A percentile compares a stretch with the other conserved stretches of the same genome.
These are phyloP conservation scores for Pseudoturritis turrita DNA, from an alignment of 345 rosid species.

Conservation along the genomic window DNA sequence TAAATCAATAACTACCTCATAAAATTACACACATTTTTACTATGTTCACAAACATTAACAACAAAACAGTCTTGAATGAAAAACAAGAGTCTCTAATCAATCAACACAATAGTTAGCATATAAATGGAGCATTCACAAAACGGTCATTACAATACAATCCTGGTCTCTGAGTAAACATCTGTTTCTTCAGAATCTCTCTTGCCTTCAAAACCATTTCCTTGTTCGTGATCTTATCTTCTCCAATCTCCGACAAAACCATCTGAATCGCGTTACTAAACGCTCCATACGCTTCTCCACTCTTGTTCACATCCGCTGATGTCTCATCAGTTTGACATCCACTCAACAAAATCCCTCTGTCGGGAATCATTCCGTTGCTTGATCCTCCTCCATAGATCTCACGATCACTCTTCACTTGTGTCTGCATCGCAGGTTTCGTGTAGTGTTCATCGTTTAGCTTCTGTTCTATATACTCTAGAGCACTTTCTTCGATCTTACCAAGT, in stretches of 20 bases:
- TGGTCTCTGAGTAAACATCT: slow-evolving; percentile 41
- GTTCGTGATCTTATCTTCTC: slow-evolving; percentile 1
- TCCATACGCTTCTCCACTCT: slow-evolving; percentile 18
- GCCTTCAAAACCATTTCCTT: slow-evolving; percentile 29
- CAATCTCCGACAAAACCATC: slow-evolving; percentile 18
- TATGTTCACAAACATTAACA: neutral
- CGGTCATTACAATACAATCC: slow-evolving; percentile 43
- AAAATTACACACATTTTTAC: neutral
- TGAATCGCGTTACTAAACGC: slow-evolving; percentile 17
- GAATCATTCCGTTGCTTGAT: slow-evolving; percentile 24
- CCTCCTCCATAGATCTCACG: neutral
- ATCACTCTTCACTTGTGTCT: neutral
- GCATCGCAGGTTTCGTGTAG: neutral
- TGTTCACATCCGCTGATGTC: slow-evolving; percentile 4
- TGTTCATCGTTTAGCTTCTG: neutral
- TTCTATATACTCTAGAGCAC: neutral
- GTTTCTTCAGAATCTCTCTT: slow-evolving; percentile 37
- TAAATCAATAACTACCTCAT: neutral
- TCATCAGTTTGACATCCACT: slow-evolving; percentile 21
- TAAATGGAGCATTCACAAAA: slow-evolving; percentile 34
- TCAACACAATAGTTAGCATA: slow-evolving; percentile 15
- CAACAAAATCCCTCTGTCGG: slow-evolving; percentile 11
- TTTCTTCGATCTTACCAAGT: slow-evolving; percentile 7
- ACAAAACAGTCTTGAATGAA: neutral
- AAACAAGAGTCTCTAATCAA: neutral